These are phyloP conservation scores for Cyclotella sp. DNA, from an alignment of 108 stramenopile genomes.

Conservation along the genomic window DNA sequence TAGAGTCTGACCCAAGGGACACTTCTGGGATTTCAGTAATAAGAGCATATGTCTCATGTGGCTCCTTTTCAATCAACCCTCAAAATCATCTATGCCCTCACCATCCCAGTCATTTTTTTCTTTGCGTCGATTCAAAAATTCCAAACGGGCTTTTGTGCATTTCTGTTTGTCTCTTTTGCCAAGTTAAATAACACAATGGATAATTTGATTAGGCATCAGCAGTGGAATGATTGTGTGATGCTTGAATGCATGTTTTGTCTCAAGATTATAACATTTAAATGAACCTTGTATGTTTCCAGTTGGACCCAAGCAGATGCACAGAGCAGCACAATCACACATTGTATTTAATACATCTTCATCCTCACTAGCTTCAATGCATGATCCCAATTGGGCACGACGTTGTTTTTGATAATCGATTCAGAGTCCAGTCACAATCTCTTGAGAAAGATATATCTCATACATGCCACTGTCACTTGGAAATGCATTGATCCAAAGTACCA, in stretches of 20 bases:
- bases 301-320: neutral
- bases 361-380: no score
- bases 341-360: neutral
- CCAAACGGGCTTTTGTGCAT: neutral
- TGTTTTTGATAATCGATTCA: no score
- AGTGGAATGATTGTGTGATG: neutral
- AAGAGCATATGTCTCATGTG: neutral
- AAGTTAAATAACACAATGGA: neutral
- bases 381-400: no score
- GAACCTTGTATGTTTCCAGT: neutral
- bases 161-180: neutral
- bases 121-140: neutral
- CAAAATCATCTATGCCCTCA: neutral
- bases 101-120: neutral
- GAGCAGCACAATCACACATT: neutral
- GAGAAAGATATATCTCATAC: no score
- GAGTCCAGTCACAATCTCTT: no score
- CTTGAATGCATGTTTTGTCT: neutral
- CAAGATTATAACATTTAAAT: neutral
- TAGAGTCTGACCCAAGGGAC: neutral
- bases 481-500: no score
- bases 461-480: no score
- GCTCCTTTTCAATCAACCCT: neutral
- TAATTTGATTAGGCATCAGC: neutral
- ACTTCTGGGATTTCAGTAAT: neutral